Evolutionary conservation across 306 rosid species (phyloP).

Genomic region (Vigna radiata): DNA sequence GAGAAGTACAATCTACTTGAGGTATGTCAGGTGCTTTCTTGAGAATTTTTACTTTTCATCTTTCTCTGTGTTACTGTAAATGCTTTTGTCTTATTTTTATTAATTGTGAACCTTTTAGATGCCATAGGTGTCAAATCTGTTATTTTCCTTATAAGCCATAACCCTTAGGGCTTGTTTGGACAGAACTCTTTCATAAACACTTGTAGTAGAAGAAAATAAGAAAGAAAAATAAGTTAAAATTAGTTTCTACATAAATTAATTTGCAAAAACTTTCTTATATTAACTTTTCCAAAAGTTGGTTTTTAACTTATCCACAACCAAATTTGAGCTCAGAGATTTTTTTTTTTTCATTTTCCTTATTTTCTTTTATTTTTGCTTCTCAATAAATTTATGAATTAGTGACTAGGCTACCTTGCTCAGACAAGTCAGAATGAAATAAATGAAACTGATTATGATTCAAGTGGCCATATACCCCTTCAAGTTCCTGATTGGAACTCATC

Average conservation of each 20-base stretch:
- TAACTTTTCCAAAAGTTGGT: not conserved
- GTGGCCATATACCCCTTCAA: conserved; percentile 2
- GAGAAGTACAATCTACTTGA: conserved; percentile 80
- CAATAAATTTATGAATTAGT: not conserved
- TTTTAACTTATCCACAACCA: too few species aligned
- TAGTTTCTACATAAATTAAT: not conserved
- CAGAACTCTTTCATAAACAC: not conserved
- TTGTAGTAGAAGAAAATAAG: not conserved
- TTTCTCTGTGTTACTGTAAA: not conserved
- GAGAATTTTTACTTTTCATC: conserved; percentile 2
- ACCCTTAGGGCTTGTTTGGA: too few species aligned
- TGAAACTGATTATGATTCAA: not conserved
- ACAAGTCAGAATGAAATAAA: conserved; percentile 19
- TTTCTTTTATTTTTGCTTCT: too few species aligned
- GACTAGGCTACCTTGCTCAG: conserved; percentile 23
- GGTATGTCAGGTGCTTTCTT: conserved; percentile 55
- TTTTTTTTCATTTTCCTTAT: too few species aligned
- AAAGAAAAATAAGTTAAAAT: too few species aligned
- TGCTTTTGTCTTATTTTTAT: conserved; percentile 10
- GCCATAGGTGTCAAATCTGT: conserved; percentile 14
- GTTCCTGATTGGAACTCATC: not conserved
- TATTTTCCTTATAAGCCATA: conserved; percentile 11
- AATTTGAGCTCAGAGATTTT: not conserved
- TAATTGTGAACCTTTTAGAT: conserved; percentile 4
- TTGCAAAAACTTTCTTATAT: not conserved